Percentiles rank a stretch among this genome's conserved stretches.
Evolutionary conservation across 2,329 filamentous ascomycete species (phyloP).

Genomic region (Lachnellula hyalina): DNA sequence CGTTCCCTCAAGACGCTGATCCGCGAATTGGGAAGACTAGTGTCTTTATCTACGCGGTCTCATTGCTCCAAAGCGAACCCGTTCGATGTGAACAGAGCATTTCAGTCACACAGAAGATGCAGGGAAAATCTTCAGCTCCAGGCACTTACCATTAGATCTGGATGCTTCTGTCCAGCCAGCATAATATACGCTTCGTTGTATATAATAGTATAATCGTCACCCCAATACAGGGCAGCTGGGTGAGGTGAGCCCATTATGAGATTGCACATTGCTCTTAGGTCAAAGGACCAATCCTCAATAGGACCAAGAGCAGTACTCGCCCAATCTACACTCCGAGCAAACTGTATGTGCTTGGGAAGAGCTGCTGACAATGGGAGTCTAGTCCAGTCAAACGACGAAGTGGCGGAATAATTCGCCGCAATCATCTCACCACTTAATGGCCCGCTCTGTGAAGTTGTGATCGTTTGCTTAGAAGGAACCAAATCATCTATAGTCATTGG

Average conservation of each 20-base stretch:
- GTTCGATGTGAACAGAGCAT: too few relatives aligned
- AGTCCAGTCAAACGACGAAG: slow-evolving; percentile 64
- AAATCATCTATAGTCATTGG: slow-evolving; percentile 3
- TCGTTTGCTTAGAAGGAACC: slow-evolving; percentile 14
- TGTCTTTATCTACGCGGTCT: too few relatives aligned
- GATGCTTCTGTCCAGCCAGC: slow-evolving; percentile 73
- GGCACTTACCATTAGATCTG: slow-evolving; percentile 52
- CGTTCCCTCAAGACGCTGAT: too few relatives aligned
- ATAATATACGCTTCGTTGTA: slow-evolving; percentile 69
- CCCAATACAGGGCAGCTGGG: slow-evolving; percentile 76
- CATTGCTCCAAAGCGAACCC: too few relatives aligned
- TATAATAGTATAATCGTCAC: slow-evolving; percentile 60
- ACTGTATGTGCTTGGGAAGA: slow-evolving; percentile 65
- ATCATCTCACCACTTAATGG: slow-evolving; percentile 11
- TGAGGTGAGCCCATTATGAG: slow-evolving; percentile 75
- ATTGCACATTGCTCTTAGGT: slow-evolving; percentile 74
- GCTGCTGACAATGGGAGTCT: slow-evolving; percentile 57
- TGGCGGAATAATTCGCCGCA: slow-evolving; percentile 12
- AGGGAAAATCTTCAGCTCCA: neutral
- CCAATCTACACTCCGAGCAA: slow-evolving; percentile 71
- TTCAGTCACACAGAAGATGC: too few relatives aligned
- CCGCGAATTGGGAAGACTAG: too few relatives aligned
- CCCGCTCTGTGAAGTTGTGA: slow-evolving; percentile 12
- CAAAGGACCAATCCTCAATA: slow-evolving; percentile 66
- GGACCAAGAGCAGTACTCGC: slow-evolving; percentile 66